Evolutionary conservation across 176 grass and related monocot genomes (phyloP).

Genomic region (Echinochloa phyllopogon): DNA sequence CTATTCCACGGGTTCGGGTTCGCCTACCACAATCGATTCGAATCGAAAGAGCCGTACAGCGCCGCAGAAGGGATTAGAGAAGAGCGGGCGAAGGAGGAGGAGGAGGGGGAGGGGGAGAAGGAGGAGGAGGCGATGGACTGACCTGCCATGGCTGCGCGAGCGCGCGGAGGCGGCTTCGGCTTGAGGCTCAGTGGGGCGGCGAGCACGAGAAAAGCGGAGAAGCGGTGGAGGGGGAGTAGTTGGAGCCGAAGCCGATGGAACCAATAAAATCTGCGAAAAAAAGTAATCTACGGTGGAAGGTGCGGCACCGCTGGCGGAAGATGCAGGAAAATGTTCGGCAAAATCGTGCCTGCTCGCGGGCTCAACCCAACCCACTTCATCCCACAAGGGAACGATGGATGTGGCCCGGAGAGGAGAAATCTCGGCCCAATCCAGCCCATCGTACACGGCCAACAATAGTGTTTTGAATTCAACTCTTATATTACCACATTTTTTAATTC

Average conservation of each 20-base stretch:
- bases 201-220: slow-evolving; percentile 13
- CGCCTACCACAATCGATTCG: background rate
- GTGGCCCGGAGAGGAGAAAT: background rate
- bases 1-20: slow-evolving; percentile 2
- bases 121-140: slow-evolving; percentile 22
- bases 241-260: background rate
- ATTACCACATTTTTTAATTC: too few relatives aligned
- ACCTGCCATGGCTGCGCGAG: slow-evolving; percentile 38
- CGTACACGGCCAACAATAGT: background rate
- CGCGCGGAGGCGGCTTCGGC: slow-evolving; percentile 21
- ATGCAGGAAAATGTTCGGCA: background rate
- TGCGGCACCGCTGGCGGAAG: background rate
- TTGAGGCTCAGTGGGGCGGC: background rate
- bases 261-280: too few relatives aligned
- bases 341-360: background rate
- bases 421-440: background rate
- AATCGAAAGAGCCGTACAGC: background rate
- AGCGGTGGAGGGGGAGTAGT: background rate
- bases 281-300: background rate
- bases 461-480: too few relatives aligned
- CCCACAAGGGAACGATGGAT: background rate
- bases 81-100: background rate
- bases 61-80: background rate
- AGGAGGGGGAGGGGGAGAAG: background rate
- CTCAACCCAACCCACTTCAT: background rate